Conservation (phyloP, 139 green algal genomes). For the Coccomyxa sp. region DNA sequence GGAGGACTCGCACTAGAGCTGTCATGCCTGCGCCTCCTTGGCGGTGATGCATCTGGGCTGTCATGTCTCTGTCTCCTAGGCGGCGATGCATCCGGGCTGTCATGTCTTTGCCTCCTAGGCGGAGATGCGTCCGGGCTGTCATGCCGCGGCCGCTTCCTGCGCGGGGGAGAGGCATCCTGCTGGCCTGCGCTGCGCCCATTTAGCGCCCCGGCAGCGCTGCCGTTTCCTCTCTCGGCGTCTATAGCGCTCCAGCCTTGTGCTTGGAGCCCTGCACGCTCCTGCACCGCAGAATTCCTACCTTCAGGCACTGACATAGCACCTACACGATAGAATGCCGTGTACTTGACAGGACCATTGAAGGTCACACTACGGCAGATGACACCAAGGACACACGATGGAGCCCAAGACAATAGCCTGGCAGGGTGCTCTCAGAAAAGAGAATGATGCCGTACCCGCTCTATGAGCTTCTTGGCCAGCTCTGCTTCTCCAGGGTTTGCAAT, state of each 20-base stretch:
- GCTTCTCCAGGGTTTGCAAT: constrained; percentile 70
- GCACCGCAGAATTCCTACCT: not conserved
- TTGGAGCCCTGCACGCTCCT: constrained; percentile 2
- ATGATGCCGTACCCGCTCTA: constrained; percentile 33
- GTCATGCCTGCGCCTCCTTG: constrained; percentile 10
- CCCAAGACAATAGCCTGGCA: not conserved
- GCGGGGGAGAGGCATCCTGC: constrained; percentile 15
- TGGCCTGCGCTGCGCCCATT: no score
- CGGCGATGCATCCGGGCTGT: constrained; percentile 33
- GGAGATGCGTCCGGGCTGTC: constrained; percentile 34
- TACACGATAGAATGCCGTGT: no score
- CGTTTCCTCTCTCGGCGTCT: not conserved
- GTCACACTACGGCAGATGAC: not conserved
- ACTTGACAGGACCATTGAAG: no score
- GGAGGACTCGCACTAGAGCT: constrained; percentile 4
- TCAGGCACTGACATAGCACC: not conserved
- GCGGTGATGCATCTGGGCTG: constrained; percentile 21
- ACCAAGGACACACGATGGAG: not conserved
- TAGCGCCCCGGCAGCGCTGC: no score
- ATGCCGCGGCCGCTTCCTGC: constrained; percentile 16
- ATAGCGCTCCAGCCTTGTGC: constrained; percentile 17
- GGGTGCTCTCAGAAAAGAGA: not conserved
- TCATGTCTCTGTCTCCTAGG: constrained; percentile 22
- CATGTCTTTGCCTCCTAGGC: constrained; percentile 13
- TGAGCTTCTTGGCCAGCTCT: constrained; percentile 29